Percentiles rank a stretch among this genome's conserved stretches.
Conservation (phyloP, 2,329 filamentous ascomycete species). For the Aspergillus chevalieri region DNA sequence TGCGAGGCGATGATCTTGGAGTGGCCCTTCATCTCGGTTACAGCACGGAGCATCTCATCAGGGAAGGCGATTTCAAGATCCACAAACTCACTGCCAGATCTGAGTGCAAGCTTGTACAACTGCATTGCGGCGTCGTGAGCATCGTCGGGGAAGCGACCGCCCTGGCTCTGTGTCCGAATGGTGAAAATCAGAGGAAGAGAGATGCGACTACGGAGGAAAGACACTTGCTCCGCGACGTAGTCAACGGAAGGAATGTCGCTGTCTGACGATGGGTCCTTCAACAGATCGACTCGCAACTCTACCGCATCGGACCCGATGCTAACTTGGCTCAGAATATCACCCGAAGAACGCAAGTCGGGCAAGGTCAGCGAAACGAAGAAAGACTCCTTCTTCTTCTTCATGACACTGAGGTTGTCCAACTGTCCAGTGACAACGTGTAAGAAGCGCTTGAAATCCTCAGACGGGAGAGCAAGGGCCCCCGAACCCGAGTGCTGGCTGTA, state of each 20-base stretch:
- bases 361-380: constrained; percentile 92
- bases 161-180: constrained; percentile 76
- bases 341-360: constrained; percentile 61
- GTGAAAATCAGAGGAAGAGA: constrained; percentile 87
- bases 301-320: constrained; percentile 86
- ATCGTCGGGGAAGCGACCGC: constrained; percentile 78
- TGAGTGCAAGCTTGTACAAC: constrained; percentile 72
- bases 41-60: constrained; percentile 62
- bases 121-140: constrained; percentile 63
- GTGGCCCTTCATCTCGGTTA: constrained; percentile 63
- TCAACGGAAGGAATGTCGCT: constrained; percentile 59
- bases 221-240: constrained; percentile 74
- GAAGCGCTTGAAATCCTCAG: constrained; percentile 69
- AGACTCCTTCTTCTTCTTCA: constrained; percentile 62
- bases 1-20: constrained; percentile 91
- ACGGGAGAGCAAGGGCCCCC: constrained; percentile 46
- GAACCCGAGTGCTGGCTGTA: constrained; percentile 65
- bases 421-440: constrained; percentile 62
- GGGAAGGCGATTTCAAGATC: constrained; percentile 88
- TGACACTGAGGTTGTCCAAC: constrained; percentile 48
- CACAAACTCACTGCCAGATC: constrained; percentile 83
- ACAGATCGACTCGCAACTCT: constrained; percentile 85
- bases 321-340: constrained; percentile 62
- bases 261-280: constrained; percentile 62
- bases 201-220: constrained; percentile 66